Evolutionary conservation across 2,329 filamentous ascomycete species (phyloP).

Genomic region (Didymella arachidicola): DNA sequence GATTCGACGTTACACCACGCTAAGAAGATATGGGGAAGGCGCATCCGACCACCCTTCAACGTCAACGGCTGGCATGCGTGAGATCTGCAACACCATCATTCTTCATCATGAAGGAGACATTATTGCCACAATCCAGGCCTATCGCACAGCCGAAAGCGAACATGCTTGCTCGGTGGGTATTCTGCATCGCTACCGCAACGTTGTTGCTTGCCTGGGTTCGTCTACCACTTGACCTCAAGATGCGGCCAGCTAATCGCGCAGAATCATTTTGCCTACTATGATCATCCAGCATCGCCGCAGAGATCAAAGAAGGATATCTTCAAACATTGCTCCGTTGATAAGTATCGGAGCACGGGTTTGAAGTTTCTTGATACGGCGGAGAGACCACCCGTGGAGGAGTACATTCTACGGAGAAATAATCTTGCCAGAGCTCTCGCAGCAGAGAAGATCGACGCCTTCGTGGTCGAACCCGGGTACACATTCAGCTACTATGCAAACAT

Average conservation of each 20-base stretch:
- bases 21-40: conserved; percentile 9
- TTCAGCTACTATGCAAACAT: conserved; percentile 71
- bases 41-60: conserved; percentile 8
- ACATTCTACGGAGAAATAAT: conserved; percentile 63
- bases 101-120: conserved; percentile 13
- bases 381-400: conserved; percentile 61
- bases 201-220: conserved; percentile 16
- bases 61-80: neutral
- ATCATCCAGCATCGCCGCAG: neutral
- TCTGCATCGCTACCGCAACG: conserved; percentile 10
- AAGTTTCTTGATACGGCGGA: conserved; percentile 60
- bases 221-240: neutral
- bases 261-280: conserved; percentile 8
- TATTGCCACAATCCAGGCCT: neutral
- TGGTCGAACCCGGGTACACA: conserved; percentile 70
- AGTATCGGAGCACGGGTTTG: conserved; percentile 57
- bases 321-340: conserved; percentile 62
- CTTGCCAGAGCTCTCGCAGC: conserved; percentile 63
- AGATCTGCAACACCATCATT: conserved; percentile 1
- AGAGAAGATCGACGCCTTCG: conserved; percentile 64
- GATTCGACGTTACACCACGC: conserved; percentile 10
- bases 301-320: conserved; percentile 34
- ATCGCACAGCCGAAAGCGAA: neutral
- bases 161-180: neutral
- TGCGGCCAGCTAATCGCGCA: neutral